Percentiles rank a stretch among this genome's conserved stretches.
These are phyloP conservation scores for Triticum urartu DNA, from an alignment of 176 grass and related monocot genomes.

Conservation along the genomic window DNA sequence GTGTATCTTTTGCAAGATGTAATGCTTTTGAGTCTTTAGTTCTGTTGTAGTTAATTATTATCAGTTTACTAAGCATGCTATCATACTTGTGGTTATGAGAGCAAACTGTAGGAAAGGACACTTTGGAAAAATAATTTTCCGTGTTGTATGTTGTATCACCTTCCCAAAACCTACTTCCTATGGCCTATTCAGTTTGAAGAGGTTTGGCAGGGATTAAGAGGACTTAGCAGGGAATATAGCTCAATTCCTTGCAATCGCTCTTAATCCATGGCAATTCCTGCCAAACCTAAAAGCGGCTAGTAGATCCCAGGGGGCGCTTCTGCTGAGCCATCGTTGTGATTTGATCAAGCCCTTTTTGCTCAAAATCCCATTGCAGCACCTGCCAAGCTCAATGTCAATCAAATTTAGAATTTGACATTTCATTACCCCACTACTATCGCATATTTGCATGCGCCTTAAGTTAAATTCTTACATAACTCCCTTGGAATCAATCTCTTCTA, in stretches of 20 bases:
- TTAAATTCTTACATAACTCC: background rate
- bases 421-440: background rate
- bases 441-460: background rate
- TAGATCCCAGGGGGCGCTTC: background rate
- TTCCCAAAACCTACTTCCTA: background rate
- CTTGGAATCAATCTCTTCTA: background rate
- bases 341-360: background rate
- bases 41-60: constrained; percentile 4
- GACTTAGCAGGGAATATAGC: no score
- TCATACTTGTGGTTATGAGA: background rate
- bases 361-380: constrained; percentile 13
- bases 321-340: background rate
- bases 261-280: no score
- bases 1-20: background rate
- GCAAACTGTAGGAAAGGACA: background rate
- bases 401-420: constrained; percentile 7
- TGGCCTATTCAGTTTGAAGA: no score
- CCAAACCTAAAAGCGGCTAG: background rate
- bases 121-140: background rate
- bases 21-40: background rate
- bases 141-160: background rate
- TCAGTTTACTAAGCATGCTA: background rate
- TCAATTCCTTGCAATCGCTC: no score
- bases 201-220: no score
- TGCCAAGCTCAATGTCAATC: background rate